A percentile compares a stretch with the other conserved stretches of the same genome.
Evolutionary conservation across 2,329 filamentous ascomycete species (phyloP).

Genomic region (Fusarium robinianum): DNA sequence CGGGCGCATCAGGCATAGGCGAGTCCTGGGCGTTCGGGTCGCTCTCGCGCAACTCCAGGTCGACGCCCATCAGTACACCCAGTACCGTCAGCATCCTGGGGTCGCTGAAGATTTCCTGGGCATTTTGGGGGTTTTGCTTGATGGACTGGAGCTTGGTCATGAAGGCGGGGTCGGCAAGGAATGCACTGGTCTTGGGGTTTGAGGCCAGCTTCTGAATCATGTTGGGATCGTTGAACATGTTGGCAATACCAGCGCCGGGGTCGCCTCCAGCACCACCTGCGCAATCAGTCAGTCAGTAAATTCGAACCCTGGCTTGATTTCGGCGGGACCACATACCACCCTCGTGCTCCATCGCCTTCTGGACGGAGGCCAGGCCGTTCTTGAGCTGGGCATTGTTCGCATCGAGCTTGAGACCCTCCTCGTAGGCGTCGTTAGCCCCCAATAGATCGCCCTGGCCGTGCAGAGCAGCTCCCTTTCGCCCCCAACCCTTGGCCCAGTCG

Average conservation of each 20-base stretch:
- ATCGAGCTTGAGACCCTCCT: slow-evolving; percentile 92
- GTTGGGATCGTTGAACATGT: slow-evolving; percentile 93
- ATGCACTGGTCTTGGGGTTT: slow-evolving; percentile 89
- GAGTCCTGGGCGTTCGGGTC: slow-evolving; percentile 60
- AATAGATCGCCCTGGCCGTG: slow-evolving; percentile 87
- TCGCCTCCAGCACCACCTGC: slow-evolving; percentile 55
- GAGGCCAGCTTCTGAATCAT: slow-evolving; percentile 86
- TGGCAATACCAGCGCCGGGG: slow-evolving; percentile 76
- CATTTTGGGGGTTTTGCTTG: slow-evolving; percentile 77
- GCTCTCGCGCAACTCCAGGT: slow-evolving; percentile 66
- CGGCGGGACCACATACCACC: slow-evolving; percentile 36
- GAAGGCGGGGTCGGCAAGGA: slow-evolving; percentile 82
- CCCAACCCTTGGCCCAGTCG: slow-evolving; percentile 97
- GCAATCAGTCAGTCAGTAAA: slow-evolving; percentile 13
- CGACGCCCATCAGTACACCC: slow-evolving; percentile 89
- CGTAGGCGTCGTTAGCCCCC: slow-evolving; percentile 85
- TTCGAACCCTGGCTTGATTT: neutral
- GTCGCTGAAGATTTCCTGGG: slow-evolving; percentile 82
- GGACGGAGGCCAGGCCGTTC: slow-evolving; percentile 80
- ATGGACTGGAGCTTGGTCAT: slow-evolving; percentile 87
- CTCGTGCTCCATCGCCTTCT: slow-evolving; percentile 78
- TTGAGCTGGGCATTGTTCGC: slow-evolving; percentile 91
- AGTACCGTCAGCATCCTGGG: slow-evolving; percentile 93
- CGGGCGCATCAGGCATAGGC: slow-evolving; percentile 72
- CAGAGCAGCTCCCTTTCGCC: slow-evolving; percentile 86